Base-by-base conservation (phyloP, 148 eudicot species). In the Talinum fruticosum region DNA sequence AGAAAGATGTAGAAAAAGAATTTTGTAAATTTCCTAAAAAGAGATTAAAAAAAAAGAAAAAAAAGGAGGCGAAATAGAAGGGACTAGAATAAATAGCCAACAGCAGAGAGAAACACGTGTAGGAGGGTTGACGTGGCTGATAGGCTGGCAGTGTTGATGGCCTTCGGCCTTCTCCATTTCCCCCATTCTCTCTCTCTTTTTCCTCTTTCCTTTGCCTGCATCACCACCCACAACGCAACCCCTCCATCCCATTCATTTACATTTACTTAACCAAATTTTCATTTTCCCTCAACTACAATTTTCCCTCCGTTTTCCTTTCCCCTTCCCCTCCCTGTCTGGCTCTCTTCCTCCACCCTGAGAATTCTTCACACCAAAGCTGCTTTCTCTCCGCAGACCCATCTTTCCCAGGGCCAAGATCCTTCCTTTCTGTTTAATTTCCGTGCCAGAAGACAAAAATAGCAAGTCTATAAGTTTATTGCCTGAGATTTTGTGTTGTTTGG, bases 71-170 rank as follows among this genome's bases (percentile, higher is more conserved):
- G 64, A 59, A 59, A 59, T 59, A 59, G 64, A 59, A 59, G 64
- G 64, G 10, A 24, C 64, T 59, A n/a, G 64, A 59, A 59, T 1
- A 59, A 23, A 59, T 4, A 59, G 64, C 64, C 64, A 51, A 3
- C 24, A 47, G 51, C 34, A 54, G 67, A 67, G 71, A 23, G 14
- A 32, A 41, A 77, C 84, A 78, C 83, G 83, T 81, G 83, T 72
- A 72, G 5, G 5, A 26, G 62, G 30, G 21, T 18, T 78, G 84
- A 82, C 82, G 85, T 82, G 85, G 85, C 41, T 75, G 85, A 75
- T 69, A 79, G 67, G 76, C 82, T 82, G 85, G 85, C 85, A 82
- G 23, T 30, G n/a, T 73, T 61, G 8, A 16, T 41, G 28, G 47
- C 57, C 45, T 65, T 51, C 24, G 14, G 53, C 76, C 32, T 23